Base-by-base conservation (phyloP, 495 filamentous ascomycete species). In the Penicillium fimorum region DNA sequence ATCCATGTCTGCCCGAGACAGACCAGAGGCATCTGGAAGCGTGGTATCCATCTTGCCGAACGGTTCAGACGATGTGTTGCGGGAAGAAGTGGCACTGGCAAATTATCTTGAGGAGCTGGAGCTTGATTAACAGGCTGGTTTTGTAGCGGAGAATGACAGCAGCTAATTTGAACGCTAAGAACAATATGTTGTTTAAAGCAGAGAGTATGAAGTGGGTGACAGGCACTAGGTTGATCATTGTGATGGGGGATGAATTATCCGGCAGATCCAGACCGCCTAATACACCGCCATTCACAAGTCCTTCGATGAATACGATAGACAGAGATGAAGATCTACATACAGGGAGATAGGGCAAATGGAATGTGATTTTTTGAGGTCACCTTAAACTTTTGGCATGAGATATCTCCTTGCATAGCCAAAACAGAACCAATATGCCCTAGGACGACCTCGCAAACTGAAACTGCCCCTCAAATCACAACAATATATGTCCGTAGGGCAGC, bases 1-100 rank as follows among this genome's bases (percentile, higher is more conserved):
- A 2, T 52, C 37, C 7, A 29, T 15, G 43, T 50, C 37, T 44
- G 46, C 18, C 13, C 60, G 58, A 15, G 51, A 61, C 35, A 58
- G 55, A 43, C 65, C 63, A 55, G 63, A 67, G 11, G 70, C 61
- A 42, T 74, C 72, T 32, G 67, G 56, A 43, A 65, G 52, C 33
- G 59, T 57, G 41, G 56, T 65, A 47, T 68, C 68, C 71, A 72
- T 69, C 38, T 59, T 54, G 54, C 27, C 27, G 30, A 18, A n/a
- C 18, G n/a, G 40, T 53, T 42, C 12, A 44, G 50, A 44, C 17
- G 17, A 24, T 13, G 37, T 3, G 48, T 22, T 49, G 29, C 18
- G 47, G 32, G 29, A 6, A 18, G 13, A 17, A 20, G 10, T 47
- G 18, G 12, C 18, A 37, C 41, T 43, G 41, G 41, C 20, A 24